Evolutionary conservation across 164 flowering plant genomes (phyloP).

Genomic region (Kingdonia uniflora): DNA sequence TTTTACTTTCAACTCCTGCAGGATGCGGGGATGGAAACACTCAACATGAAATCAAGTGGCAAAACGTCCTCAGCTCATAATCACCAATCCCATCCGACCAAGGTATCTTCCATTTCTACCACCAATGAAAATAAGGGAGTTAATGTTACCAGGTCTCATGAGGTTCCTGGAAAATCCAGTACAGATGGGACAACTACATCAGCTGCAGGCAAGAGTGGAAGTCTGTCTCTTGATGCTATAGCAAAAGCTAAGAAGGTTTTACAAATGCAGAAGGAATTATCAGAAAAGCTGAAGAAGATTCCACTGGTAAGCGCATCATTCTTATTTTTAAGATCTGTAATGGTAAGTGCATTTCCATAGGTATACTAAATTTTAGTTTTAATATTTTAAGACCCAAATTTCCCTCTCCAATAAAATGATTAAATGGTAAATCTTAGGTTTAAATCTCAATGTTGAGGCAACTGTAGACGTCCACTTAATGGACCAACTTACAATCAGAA

Average conservation of each 20-base stretch:
- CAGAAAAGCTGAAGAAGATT: constrained; percentile 79
- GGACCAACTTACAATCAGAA: too few species aligned
- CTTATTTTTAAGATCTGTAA: too few species aligned
- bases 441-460: too few species aligned
- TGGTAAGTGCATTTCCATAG: too few species aligned
- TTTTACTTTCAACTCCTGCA: constrained; percentile 16
- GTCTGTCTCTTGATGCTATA: constrained; percentile 83
- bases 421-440: too few species aligned
- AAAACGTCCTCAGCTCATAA: constrained; percentile 23
- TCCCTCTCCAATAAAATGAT: too few species aligned
- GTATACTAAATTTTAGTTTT: too few species aligned
- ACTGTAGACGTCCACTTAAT: too few species aligned
- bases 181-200: constrained; percentile 87
- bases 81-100: constrained; percentile 40
- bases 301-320: constrained; percentile 43
- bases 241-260: constrained; percentile 86
- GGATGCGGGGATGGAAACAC: constrained; percentile 48
- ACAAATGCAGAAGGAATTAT: constrained; percentile 74
- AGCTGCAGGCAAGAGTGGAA: constrained; percentile 75
- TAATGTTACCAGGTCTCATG: constrained; percentile 97
- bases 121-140: constrained; percentile 98
- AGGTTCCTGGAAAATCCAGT: constrained; percentile 99
- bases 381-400: too few species aligned
- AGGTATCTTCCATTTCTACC: constrained; percentile 98
- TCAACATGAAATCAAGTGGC: constrained; percentile 22